A percentile compares a stretch with the other conserved stretches of the same genome.
phyloP scores from a whole-genome alignment of 2,329 filamentous ascomycete genomes.

The Ilyonectria robusta region DNA sequence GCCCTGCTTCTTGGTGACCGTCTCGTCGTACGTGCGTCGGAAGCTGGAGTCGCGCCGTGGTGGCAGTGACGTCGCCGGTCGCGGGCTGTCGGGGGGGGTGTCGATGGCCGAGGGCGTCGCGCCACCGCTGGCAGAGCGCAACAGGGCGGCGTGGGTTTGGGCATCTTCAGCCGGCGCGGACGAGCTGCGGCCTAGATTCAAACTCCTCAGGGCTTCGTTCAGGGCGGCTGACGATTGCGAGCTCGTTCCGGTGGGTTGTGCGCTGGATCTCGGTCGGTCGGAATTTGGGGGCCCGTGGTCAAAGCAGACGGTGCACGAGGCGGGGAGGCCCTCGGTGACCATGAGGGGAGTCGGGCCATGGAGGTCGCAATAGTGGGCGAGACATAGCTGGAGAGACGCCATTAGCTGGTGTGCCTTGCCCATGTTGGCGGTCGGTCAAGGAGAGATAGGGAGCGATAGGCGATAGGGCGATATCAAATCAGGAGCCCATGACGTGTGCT shows the following conservation, averaged over 20 bases:
- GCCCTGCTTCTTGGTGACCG: slow-evolving; percentile 73
- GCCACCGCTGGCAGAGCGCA: slow-evolving; percentile 57
- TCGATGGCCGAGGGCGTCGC: slow-evolving; percentile 62
- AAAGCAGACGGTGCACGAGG: slow-evolving; percentile 72
- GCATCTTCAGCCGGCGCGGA: slow-evolving; percentile 62
- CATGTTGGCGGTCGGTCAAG: slow-evolving; percentile 37
- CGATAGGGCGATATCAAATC: slow-evolving; percentile 35
- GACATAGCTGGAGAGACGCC: slow-evolving; percentile 70
- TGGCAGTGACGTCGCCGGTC: slow-evolving; percentile 55
- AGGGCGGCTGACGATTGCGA: slow-evolving; percentile 55
- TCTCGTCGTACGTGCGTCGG: slow-evolving; percentile 74
- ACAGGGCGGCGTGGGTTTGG: slow-evolving; percentile 58
- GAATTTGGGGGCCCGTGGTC: slow-evolving; percentile 54
- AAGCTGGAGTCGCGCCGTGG: slow-evolving; percentile 71
- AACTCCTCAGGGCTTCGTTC: slow-evolving; percentile 63
- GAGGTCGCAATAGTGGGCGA: slow-evolving; percentile 79
- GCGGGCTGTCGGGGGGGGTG: slow-evolving; percentile 71
- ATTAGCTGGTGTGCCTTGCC: slow-evolving; percentile 51
- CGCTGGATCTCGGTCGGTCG: slow-evolving; percentile 58
- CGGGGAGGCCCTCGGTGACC: slow-evolving; percentile 77
- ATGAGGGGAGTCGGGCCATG: slow-evolving; percentile 79
- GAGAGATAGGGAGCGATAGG: too few species aligned
- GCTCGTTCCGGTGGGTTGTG: slow-evolving; percentile 53
- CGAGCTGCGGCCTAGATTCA: slow-evolving; percentile 62
- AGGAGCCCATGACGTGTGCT: slow-evolving; percentile 42